Conservation (phyloP, 805 yeast species). For the Cyberlindnera petersonii region DNA sequence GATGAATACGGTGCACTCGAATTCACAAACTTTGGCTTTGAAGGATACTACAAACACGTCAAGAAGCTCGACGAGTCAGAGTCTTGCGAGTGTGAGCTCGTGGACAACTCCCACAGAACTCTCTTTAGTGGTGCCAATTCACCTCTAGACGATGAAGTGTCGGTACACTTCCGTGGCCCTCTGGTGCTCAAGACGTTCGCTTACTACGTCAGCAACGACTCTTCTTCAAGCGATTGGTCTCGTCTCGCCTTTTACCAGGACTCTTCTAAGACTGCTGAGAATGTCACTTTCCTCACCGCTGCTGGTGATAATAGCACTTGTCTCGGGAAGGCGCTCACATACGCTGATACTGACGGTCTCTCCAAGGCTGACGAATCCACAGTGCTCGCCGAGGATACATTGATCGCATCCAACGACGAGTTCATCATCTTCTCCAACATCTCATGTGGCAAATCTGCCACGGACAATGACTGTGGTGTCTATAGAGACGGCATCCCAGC, state of each 20-base stretch:
- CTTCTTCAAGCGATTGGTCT: slow-evolving; percentile 45
- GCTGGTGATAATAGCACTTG: slow-evolving; percentile 61
- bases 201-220: slow-evolving; percentile 45
- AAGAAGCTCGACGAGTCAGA: slow-evolving; percentile 37
- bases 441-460: slow-evolving; percentile 54
- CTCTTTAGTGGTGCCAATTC: slow-evolving; percentile 55
- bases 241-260: slow-evolving; percentile 60
- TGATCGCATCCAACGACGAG: slow-evolving; percentile 56
- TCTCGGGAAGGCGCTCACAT: slow-evolving; percentile 64
- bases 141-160: slow-evolving; percentile 64
- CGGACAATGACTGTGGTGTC: slow-evolving; percentile 62
- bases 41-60: slow-evolving; percentile 50
- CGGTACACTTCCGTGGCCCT: slow-evolving; percentile 81
- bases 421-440: slow-evolving; percentile 55
- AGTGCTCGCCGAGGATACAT: slow-evolving; percentile 43
- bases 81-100: slow-evolving; percentile 46
- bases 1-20: slow-evolving; percentile 37
- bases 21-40: slow-evolving; percentile 52
- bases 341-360: slow-evolving; percentile 55
- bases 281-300: slow-evolving; percentile 63
- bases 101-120: slow-evolving; percentile 33
- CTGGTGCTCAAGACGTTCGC: slow-evolving; percentile 57
- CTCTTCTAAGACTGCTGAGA: slow-evolving; percentile 43
- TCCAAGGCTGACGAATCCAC: slow-evolving; percentile 43
- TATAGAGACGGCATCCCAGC: slow-evolving; percentile 74